A percentile compares a stretch with the other conserved stretches of the same genome.
Conservation (phyloP, 176 grass and related monocot genomes). For the Avena atlantica region DNA sequence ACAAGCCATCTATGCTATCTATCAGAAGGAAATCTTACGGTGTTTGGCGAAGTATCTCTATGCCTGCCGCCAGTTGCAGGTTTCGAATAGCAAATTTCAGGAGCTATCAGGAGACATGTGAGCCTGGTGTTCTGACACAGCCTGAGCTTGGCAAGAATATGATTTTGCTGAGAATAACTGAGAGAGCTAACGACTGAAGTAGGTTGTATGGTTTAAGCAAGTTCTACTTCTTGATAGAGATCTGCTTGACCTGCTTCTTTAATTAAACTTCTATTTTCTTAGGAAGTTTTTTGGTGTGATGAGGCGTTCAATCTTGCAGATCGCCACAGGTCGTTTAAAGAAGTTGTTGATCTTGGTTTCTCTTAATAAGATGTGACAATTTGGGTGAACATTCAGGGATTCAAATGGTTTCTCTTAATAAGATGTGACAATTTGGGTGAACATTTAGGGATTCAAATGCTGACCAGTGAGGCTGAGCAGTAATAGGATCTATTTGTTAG, state of each 20-base stretch:
- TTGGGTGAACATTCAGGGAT: background rate
- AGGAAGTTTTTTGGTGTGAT: background rate
- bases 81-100: too few species aligned
- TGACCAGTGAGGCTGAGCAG: background rate
- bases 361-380: background rate
- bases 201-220: too few species aligned
- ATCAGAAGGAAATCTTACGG: too few species aligned
- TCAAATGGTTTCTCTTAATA: background rate
- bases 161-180: too few species aligned
- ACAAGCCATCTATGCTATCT: too few species aligned
- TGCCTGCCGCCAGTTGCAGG: too few species aligned
- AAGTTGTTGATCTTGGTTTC: background rate
- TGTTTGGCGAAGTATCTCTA: too few species aligned
- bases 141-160: too few species aligned
- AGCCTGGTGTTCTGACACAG: too few species aligned
- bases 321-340: constrained; percentile 46
- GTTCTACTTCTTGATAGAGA: constrained; percentile 50
- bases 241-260: background rate
- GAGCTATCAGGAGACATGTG: too few species aligned
- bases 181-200: too few species aligned
- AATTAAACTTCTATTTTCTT: background rate
- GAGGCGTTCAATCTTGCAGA: constrained; percentile 36
- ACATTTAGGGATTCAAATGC: background rate
- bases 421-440: background rate
- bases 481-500: too few species aligned